Evolutionary conservation across 2,329 filamentous ascomycete genomes (phyloP).

Genomic region (Alternaria burnsii): DNA sequence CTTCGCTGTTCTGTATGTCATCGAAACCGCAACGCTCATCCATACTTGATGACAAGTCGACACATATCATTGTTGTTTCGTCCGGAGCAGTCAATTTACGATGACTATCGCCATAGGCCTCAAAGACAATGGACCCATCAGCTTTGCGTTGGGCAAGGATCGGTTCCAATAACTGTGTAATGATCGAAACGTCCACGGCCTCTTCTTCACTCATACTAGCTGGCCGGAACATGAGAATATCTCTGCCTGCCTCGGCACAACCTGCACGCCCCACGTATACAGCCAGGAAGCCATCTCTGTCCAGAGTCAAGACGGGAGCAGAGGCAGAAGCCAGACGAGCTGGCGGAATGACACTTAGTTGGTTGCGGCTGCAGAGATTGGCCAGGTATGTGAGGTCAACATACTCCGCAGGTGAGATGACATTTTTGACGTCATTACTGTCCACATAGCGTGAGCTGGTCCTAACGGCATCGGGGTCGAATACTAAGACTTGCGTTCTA

Average conservation of each 20-base stretch:
- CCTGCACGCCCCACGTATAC: slow-evolving; percentile 49
- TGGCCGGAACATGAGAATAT: slow-evolving; percentile 48
- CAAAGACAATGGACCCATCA: slow-evolving; percentile 47
- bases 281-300: slow-evolving; percentile 43
- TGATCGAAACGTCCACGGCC: slow-evolving; percentile 44
- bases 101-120: slow-evolving; percentile 42
- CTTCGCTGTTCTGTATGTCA: slow-evolving; percentile 37
- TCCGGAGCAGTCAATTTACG: slow-evolving; percentile 41
- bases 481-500: background rate
- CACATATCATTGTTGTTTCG: slow-evolving; percentile 48
- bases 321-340: slow-evolving; percentile 38
- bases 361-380: slow-evolving; percentile 36
- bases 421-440: background rate
- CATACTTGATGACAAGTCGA: slow-evolving; percentile 50
- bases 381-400: background rate
- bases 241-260: slow-evolving; percentile 43
- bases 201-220: slow-evolving; percentile 33
- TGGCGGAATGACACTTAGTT: slow-evolving; percentile 41
- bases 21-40: slow-evolving; percentile 35
- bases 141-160: slow-evolving; percentile 41
- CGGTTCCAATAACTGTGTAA: slow-evolving; percentile 47
- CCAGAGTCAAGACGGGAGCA: slow-evolving; percentile 47
- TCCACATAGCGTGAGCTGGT: background rate
- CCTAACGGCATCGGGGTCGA: background rate
- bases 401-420: background rate